A percentile compares a stretch with the other conserved stretches of the same genome.
These are phyloP conservation scores for Tolypocladium cylindrosporum DNA, from an alignment of 2,329 filamentous ascomycete species.

Conservation along the genomic window DNA sequence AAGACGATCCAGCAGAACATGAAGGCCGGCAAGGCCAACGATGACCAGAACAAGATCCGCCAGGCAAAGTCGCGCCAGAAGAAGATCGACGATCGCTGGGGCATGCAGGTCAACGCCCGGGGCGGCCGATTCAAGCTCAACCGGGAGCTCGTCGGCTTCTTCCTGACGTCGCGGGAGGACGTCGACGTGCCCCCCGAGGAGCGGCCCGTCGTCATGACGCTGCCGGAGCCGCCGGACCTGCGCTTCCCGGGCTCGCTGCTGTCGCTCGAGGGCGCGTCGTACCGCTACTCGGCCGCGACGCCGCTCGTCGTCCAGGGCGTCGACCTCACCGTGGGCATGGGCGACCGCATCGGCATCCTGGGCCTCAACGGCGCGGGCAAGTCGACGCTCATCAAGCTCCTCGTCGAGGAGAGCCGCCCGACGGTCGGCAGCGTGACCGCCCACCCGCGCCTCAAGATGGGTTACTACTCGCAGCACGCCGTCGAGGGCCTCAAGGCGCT, in stretches of 20 bases:
- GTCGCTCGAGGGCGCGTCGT: constrained; percentile 59
- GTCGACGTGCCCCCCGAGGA: constrained; percentile 62
- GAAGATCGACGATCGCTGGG: constrained; percentile 74
- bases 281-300: constrained; percentile 43
- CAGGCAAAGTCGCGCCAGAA: constrained; percentile 78
- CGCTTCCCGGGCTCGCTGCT: constrained; percentile 67
- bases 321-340: constrained; percentile 59
- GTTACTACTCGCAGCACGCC: constrained; percentile 73
- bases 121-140: constrained; percentile 76
- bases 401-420: constrained; percentile 51
- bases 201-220: constrained; percentile 42
- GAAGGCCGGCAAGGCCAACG: constrained; percentile 63
- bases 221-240: constrained; percentile 58
- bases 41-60: constrained; percentile 78
- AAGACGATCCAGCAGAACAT: constrained; percentile 66
- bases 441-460: constrained; percentile 61
- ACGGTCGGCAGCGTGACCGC: constrained; percentile 50
- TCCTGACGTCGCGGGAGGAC: constrained; percentile 48
- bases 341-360: constrained; percentile 64
- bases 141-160: constrained; percentile 56
- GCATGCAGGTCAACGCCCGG: constrained; percentile 60
- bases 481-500: constrained; percentile 57
- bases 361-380: constrained; percentile 78
- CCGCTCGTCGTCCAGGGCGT: constrained; percentile 48
- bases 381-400: constrained; percentile 63